A percentile compares a stretch with the other conserved stretches of the same genome.
phyloP scores from a whole-genome alignment of 371 early-diverging fungal species.

The Saksenaea vasiformis region DNA sequence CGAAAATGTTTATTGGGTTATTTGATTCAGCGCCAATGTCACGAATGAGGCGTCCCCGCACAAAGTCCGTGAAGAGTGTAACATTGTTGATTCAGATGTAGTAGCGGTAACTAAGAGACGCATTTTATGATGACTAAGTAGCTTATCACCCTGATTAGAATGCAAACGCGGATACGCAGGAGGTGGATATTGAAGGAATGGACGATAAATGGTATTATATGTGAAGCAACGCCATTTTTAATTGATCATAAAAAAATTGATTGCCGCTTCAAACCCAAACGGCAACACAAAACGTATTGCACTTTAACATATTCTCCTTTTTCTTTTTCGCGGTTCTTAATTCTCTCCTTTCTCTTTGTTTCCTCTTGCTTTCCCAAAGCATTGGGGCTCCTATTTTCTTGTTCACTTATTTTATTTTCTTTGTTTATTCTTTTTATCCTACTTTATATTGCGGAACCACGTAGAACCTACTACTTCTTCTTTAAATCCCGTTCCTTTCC shows the following conservation, averaged over 20 bases:
- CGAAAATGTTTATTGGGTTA: neutral
- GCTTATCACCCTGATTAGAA: neutral
- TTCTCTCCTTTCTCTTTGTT: neutral
- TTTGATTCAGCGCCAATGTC: slow-evolving; percentile 30
- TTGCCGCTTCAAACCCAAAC: slow-evolving; percentile 5
- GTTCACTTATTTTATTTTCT: slow-evolving; percentile 16
- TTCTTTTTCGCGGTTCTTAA: slow-evolving; percentile 1
- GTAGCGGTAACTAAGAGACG: neutral
- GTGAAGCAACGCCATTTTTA: slow-evolving; percentile 4
- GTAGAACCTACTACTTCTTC: neutral
- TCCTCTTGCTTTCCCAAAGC: slow-evolving; percentile 8
- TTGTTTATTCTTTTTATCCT: slow-evolving; percentile 8
- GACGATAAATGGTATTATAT: slow-evolving; percentile 45
- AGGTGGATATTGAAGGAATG: slow-evolving; percentile 7
- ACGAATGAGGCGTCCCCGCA: slow-evolving; percentile 36
- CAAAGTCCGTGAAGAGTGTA: slow-evolving; percentile 8
- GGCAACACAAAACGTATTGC: slow-evolving; percentile 4
- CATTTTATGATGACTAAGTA: neutral
- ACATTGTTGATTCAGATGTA: neutral
- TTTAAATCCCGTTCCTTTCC: slow-evolving; percentile 7
- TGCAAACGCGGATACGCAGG: neutral
- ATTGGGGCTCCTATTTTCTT: slow-evolving; percentile 12
- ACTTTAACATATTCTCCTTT: neutral
- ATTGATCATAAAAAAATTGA: neutral
- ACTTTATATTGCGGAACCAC: neutral